A percentile compares a stretch with the other conserved stretches of the same genome.
Conservation (phyloP, 106 monocot genomes). For the Vanilla planifolia region DNA sequence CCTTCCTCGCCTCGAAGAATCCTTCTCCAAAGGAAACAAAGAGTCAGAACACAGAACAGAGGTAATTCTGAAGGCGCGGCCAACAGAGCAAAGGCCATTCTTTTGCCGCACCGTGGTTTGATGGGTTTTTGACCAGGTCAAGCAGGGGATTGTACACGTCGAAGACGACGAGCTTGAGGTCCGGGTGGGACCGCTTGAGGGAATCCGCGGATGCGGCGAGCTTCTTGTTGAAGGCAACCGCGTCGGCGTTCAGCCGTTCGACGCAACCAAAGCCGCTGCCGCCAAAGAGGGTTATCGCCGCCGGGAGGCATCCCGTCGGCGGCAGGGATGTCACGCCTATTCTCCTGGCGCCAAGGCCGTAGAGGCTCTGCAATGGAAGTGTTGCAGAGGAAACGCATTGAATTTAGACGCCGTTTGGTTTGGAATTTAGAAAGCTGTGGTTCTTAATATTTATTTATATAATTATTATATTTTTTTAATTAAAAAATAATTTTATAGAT, state of each 20-base stretch:
- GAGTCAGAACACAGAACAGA: background rate
- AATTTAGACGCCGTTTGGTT: too few species aligned
- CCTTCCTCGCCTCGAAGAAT: constrained; percentile 75
- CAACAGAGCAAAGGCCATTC: too few species aligned
- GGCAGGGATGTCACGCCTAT: constrained; percentile 83
- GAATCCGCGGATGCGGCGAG: constrained; percentile 19
- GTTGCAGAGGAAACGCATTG: too few species aligned
- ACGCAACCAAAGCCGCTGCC: constrained; percentile 44
- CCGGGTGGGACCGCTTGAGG: constrained; percentile 35
- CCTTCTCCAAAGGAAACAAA: constrained; percentile 19
- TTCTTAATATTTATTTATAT: too few species aligned
- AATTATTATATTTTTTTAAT: too few species aligned
- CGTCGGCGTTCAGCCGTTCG: constrained; percentile 57
- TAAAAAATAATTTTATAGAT: too few species aligned
- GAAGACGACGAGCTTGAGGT: constrained; percentile 69
- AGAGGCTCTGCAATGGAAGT: constrained; percentile 39
- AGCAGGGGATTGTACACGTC: constrained; percentile 77
- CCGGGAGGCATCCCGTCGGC: constrained; percentile 77
- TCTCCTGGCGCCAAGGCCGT: constrained; percentile 54
- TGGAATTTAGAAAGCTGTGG: too few species aligned
- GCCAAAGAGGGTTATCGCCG: constrained; percentile 72
- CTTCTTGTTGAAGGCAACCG: constrained; percentile 67
- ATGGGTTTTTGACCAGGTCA: constrained; percentile 50
- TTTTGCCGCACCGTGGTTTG: constrained; percentile 28
- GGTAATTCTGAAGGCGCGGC: background rate